Evolutionary conservation across 345 rosid species (phyloP).

Genomic region (Triadica sebifera): DNA sequence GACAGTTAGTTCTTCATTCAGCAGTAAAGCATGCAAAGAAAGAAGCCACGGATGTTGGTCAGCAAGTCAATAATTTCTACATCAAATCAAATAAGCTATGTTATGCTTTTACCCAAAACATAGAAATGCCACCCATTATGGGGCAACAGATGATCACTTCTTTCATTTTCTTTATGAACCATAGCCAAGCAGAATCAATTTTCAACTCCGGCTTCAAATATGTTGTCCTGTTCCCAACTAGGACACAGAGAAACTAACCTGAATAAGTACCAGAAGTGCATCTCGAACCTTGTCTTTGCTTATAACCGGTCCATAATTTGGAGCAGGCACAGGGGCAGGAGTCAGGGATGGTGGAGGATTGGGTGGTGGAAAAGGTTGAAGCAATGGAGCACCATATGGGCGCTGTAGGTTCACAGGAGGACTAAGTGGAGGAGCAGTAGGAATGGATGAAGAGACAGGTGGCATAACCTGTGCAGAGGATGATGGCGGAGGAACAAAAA

Average conservation of each 20-base stretch:
- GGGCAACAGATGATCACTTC: not conserved
- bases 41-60: not conserved
- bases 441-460: conserved; percentile 49
- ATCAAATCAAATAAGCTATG: not conserved
- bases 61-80: not conserved
- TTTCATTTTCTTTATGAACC: not conserved
- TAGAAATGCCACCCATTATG: not conserved
- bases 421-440: conserved; percentile 59
- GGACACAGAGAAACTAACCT: conserved; percentile 45
- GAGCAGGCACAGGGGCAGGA: conserved; percentile 41
- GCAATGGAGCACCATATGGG: conserved; percentile 72
- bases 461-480: conserved; percentile 40
- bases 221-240: not conserved
- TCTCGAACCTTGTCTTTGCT: conserved; percentile 79
- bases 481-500: conserved; percentile 54
- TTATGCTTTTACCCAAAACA: not conserved
- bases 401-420: conserved; percentile 54
- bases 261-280: conserved; percentile 68
- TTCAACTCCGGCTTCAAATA: conserved; percentile 4
- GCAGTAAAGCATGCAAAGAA: not conserved
- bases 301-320: conserved; percentile 43
- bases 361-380: conserved; percentile 96
- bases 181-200: not conserved
- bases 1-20: too few species aligned
- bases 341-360: conserved; percentile 83